Evolutionary conservation across 495 filamentous ascomycete genomes (phyloP).

Genomic region (Hypoxylon perforatum): DNA sequence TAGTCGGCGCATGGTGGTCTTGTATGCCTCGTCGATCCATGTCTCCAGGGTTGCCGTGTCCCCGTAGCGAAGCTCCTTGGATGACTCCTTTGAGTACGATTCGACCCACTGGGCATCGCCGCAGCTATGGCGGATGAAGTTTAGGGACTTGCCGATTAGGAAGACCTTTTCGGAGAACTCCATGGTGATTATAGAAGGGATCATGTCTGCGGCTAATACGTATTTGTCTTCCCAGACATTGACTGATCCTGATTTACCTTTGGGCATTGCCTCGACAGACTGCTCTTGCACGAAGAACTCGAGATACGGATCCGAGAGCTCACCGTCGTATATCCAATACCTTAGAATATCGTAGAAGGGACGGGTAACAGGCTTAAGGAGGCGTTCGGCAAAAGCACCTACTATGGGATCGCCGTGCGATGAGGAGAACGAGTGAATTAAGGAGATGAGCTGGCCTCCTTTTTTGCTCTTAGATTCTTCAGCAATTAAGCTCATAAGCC

Average conservation of each 20-base stretch:
- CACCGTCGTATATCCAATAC: slow-evolving; percentile 98
- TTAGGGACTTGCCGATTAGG: slow-evolving; percentile 95
- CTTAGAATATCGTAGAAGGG: slow-evolving; percentile 98
- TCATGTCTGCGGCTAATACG: slow-evolving; percentile 82
- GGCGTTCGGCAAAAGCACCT: slow-evolving; percentile 89
- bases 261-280: slow-evolving; percentile 62
- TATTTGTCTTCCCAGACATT: slow-evolving; percentile 99
- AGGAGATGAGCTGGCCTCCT: slow-evolving; percentile 91
- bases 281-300: slow-evolving; percentile 97
- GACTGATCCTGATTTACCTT: slow-evolving; percentile 68
- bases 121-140: slow-evolving; percentile 97
- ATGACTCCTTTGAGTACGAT: slow-evolving; percentile 91
- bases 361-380: slow-evolving; percentile 89
- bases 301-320: slow-evolving; percentile 92
- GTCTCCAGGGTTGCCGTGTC: slow-evolving; percentile 91
- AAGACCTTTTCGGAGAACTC: slow-evolving; percentile 97
- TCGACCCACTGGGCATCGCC: slow-evolving; percentile 96
- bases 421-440: slow-evolving; percentile 92
- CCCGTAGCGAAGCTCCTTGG: slow-evolving; percentile 91
- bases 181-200: slow-evolving; percentile 89
- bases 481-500: slow-evolving; percentile 92
- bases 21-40: slow-evolving; percentile 97
- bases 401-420: slow-evolving; percentile 97
- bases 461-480: slow-evolving; percentile 88
- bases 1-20: slow-evolving; percentile 95